These are phyloP conservation scores for Xerocomellus chrysenteron DNA, from an alignment of 768 basidiomycete genomes.

Conservation along the genomic window DNA sequence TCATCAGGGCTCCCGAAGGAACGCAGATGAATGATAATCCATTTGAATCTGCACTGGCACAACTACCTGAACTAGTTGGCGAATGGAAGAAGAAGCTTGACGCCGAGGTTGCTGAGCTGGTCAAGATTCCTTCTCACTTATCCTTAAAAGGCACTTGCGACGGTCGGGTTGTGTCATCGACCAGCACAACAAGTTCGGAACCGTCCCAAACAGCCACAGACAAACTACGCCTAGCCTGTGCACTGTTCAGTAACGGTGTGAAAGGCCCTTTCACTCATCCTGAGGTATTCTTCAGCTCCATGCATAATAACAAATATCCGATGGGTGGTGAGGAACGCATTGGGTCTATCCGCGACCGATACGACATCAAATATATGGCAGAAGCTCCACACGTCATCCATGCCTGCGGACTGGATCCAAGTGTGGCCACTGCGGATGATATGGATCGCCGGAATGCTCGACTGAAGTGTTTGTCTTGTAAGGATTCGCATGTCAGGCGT, in stretches of 20 bases:
- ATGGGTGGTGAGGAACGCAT: not conserved
- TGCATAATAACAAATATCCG: too few species aligned
- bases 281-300: too few species aligned
- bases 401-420: conserved; percentile 6
- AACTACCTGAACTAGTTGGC: not conserved
- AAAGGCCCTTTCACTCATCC: too few species aligned
- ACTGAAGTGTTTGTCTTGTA: conserved; percentile 1
- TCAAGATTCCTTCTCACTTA: too few species aligned
- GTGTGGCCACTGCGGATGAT: conserved; percentile 1
- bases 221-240: conserved; percentile 5
- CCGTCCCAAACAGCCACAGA: not conserved
- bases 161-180: not conserved
- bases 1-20: not conserved
- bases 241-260: too few species aligned
- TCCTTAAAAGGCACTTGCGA: too few species aligned
- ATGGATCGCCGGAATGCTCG: conserved; percentile 13
- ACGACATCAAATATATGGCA: not conserved
- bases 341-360: not conserved
- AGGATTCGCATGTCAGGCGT: not conserved
- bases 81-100: not conserved
- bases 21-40: not conserved
- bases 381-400: conserved; percentile 1
- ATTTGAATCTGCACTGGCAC: not conserved
- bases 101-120: too few species aligned
- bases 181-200: not conserved